Conservation (phyloP, 495 filamentous ascomycete genomes). For the Filosporella fistucella region DNA sequence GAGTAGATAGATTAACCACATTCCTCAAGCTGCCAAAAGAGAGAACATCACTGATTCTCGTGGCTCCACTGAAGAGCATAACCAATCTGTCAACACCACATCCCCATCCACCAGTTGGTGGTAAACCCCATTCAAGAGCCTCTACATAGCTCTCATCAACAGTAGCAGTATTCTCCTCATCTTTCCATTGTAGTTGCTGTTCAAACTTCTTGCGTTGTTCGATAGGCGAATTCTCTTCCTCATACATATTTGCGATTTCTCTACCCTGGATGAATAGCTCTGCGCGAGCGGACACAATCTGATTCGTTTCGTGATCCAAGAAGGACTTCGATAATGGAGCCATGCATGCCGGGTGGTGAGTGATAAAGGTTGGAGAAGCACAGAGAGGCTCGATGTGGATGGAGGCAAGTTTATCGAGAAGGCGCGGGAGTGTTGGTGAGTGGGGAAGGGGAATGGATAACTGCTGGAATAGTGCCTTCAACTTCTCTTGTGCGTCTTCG, state of each 20-base stretch:
- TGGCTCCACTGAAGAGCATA: constrained; percentile 78
- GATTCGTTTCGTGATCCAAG: constrained; percentile 52
- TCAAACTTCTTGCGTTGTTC: constrained; percentile 81
- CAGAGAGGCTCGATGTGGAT: constrained; percentile 72
- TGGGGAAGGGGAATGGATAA: constrained; percentile 46
- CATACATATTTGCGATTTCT: constrained; percentile 92
- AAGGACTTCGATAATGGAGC: constrained; percentile 91
- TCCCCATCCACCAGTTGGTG: constrained; percentile 94
- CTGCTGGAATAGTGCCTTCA: constrained; percentile 53
- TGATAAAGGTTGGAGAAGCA: constrained; percentile 76
- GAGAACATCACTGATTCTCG: constrained; percentile 76
- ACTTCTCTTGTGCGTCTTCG: constrained; percentile 46
- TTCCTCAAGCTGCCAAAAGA: constrained; percentile 83
- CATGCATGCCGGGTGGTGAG: constrained; percentile 85
- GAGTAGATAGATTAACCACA: constrained; percentile 35
- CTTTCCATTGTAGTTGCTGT: constrained; percentile 38
- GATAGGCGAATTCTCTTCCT: constrained; percentile 93
- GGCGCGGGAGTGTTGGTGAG: constrained; percentile 63
- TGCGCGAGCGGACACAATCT: constrained; percentile 67
- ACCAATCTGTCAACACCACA: constrained; percentile 84
- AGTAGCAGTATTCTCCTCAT: constrained; percentile 31
- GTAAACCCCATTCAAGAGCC: constrained; percentile 81
- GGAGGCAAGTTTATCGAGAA: constrained; percentile 79
- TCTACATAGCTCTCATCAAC: constrained; percentile 83
- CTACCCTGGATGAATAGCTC: constrained; percentile 80